A percentile compares a stretch with the other conserved stretches of the same genome.
These are phyloP conservation scores for Penicillium subrubescens DNA, from an alignment of 495 filamentous ascomycete species.

Conservation along the genomic window DNA sequence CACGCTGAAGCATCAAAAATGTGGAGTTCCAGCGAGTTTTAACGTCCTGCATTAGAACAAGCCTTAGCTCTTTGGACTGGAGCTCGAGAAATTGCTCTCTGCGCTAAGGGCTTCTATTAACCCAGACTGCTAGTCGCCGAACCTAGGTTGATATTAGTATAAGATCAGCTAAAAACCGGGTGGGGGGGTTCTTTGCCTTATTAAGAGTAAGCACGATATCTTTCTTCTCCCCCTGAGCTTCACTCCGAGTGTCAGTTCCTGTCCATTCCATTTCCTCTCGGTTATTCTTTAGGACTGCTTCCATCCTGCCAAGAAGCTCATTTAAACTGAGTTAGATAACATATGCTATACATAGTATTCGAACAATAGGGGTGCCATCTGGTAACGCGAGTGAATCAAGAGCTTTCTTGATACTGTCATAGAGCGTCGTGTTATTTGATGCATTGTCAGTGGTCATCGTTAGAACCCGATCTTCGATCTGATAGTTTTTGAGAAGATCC, in stretches of 20 bases:
- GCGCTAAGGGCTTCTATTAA: slow-evolving; percentile 1
- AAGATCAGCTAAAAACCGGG: not conserved
- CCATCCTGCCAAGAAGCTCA: slow-evolving; percentile 14
- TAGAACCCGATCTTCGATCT: slow-evolving; percentile 18
- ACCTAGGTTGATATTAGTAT: not conserved
- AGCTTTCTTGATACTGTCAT: slow-evolving; percentile 9
- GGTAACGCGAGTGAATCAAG: slow-evolving; percentile 4
- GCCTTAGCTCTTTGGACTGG: slow-evolving; percentile 16
- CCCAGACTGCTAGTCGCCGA: slow-evolving; percentile 6
- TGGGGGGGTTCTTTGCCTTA: slow-evolving; percentile 5
- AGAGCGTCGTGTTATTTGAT: slow-evolving; percentile 22
- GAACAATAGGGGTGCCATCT: not conserved
- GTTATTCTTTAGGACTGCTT: slow-evolving; percentile 12
- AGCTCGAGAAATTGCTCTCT: slow-evolving; percentile 4
- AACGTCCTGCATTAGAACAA: slow-evolving; percentile 28
- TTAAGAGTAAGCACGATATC: not conserved
- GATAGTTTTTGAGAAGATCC: slow-evolving; percentile 11
- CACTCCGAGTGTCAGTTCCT: not conserved
- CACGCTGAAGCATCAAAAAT: slow-evolving; percentile 19
- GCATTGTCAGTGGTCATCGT: slow-evolving; percentile 25
- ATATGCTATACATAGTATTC: slow-evolving; percentile 11
- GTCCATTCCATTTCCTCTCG: slow-evolving; percentile 7
- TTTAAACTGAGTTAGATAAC: slow-evolving; percentile 21
- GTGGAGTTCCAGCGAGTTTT: slow-evolving; percentile 3
- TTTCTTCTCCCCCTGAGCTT: not conserved